Conservation (phyloP, 352 stramenopile species). For the Phytophthora ohioensis region DNA sequence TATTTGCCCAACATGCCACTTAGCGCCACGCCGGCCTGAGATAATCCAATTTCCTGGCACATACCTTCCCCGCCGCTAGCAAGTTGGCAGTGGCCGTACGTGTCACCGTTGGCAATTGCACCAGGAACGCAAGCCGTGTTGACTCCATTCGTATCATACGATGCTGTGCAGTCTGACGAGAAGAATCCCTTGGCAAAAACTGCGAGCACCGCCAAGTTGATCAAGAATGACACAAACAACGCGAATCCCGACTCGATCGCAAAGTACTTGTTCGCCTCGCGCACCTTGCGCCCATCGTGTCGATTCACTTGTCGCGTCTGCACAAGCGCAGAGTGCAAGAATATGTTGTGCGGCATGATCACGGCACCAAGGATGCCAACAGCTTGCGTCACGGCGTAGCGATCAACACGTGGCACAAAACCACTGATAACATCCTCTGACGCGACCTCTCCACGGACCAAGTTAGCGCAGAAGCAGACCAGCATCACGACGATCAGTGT, state of each 20-base stretch:
- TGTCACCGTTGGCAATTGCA: constrained; percentile 51
- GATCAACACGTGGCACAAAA: constrained; percentile 82
- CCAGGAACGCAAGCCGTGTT: constrained; percentile 81
- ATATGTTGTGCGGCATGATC: constrained; percentile 98
- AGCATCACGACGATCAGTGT: constrained; percentile 94
- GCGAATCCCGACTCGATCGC: constrained; percentile 93
- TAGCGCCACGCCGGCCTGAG: constrained; percentile 83
- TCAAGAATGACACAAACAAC: constrained; percentile 94
- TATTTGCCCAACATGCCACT: constrained; percentile 84
- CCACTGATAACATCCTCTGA: constrained; percentile 71
- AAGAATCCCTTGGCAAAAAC: constrained; percentile 96
- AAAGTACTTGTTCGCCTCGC: constrained; percentile 94
- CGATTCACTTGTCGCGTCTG: constrained; percentile 70
- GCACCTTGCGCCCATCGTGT: constrained; percentile 66
- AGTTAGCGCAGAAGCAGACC: constrained; percentile 94
- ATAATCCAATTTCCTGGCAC: constrained; percentile 92
- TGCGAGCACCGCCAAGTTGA: constrained; percentile 93
- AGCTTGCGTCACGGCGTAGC: constrained; percentile 82
- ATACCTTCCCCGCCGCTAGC: constrained; percentile 64
- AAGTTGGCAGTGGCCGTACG: constrained; percentile 65
- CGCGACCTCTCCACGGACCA: constrained; percentile 82
- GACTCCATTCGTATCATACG: constrained; percentile 55
- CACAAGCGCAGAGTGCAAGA: constrained; percentile 94
- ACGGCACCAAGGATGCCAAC: constrained; percentile 95
- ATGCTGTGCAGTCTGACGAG: constrained; percentile 69